Base-by-base conservation (phyloP, 2,329 filamentous ascomycete species). In the Leptographium galeiforme region DNA sequence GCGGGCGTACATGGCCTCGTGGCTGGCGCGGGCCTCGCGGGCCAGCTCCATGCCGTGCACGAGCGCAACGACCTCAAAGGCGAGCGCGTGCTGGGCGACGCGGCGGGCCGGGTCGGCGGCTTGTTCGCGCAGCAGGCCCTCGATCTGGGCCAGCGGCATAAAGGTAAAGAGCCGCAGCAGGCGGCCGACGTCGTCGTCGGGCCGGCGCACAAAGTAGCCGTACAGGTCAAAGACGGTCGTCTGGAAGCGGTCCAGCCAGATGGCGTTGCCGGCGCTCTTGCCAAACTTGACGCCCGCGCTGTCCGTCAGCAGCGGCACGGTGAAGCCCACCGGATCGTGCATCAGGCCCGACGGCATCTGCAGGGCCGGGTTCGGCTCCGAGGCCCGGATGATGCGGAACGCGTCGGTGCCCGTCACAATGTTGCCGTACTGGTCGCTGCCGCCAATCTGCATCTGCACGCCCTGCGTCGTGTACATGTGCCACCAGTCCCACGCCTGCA, bases 401-500 rank as follows among this genome's bases (percentile, higher is more conserved):
- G 86, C 80, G 56, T 96, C 88, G 63, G 93, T 84, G 49, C 93
- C 93, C 13, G 90, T 83, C 33, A 94, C 78, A 59, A 98, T 97
- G 68, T 98, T 98, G 57, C 93, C 93, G 65, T 85, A 97, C 70
- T 98, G 93, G 65, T 98, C 93, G 8, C 89, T 89, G 41, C 93
- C 93, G 55, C 93, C 93, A 51, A 98, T 87, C 69, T 98, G 89
- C 65, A 97, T 78, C 63, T 90, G 84, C 11, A 89, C 75, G 48
- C 77, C 77, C 30, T 76, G 74, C 48, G 79, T 76, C 57, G 61
- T 66, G 68, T 87, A 94, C 70, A 97, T 77, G 60, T 87, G 77
- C 87, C 88, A 97, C 80, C 90, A 98, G 66, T 98, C 93, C 85
- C 90, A 97, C 25, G 85, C 89, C 66, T 98, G 93, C 62, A 97